phyloP scores from a whole-genome alignment of 169 alveolate genomes.

The Babesia divergens region DNA sequence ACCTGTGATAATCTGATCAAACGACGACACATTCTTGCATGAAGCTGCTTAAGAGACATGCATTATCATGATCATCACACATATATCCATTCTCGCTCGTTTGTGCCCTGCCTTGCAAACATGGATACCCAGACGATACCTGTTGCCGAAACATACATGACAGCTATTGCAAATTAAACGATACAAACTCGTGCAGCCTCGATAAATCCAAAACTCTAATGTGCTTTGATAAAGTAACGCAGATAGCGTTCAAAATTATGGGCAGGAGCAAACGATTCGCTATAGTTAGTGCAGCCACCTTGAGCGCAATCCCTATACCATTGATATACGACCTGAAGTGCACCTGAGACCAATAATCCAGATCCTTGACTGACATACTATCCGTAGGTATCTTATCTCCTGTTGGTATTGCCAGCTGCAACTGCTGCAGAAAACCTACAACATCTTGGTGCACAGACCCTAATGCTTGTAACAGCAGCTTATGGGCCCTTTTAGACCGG shows the following conservation, averaged over 20 bases:
- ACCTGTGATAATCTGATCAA: too few relatives aligned
- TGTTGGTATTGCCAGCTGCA: background rate
- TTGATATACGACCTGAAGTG: conserved; percentile 17
- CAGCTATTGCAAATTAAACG: background rate
- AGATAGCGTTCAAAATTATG: background rate
- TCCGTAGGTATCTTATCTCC: background rate
- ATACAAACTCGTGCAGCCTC: background rate
- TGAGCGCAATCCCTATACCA: conserved; percentile 9
- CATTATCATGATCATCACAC: too few relatives aligned
- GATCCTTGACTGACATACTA: background rate
- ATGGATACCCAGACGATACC: background rate
- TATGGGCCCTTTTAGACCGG: background rate
- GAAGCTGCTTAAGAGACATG: too few relatives aligned
- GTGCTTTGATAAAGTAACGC: background rate
- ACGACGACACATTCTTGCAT: too few relatives aligned
- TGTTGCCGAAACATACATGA: background rate
- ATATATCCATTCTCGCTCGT: background rate
- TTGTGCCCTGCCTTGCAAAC: background rate
- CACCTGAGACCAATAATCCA: conserved; percentile 29
- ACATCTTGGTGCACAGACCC: background rate
- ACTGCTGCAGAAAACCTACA: background rate
- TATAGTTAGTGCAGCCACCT: background rate
- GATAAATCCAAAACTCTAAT: background rate
- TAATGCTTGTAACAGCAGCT: background rate
- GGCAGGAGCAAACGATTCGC: conserved; percentile 26